phyloP scores from a whole-genome alignment of 2,329 filamentous ascomycete genomes.

The Chaetomium sp. region DNA sequence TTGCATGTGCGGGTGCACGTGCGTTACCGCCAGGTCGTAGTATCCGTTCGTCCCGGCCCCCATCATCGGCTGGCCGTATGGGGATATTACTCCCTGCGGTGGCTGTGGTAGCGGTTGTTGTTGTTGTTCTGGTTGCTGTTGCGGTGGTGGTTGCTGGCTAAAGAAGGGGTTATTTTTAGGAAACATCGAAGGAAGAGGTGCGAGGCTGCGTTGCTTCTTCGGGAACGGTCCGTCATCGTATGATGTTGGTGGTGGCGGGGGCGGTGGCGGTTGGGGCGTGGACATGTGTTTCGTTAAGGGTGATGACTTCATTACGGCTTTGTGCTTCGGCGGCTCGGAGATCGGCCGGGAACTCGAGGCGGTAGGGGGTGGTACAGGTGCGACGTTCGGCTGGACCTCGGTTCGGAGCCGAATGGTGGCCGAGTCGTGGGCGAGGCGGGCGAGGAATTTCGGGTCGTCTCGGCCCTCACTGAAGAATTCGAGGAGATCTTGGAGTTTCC shows the following conservation, averaged over 20 bases:
- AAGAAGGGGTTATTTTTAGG: slow-evolving; percentile 24
- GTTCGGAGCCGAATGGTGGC: slow-evolving; percentile 39
- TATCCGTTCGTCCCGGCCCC: slow-evolving; percentile 21
- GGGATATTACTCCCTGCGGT: slow-evolving; percentile 15
- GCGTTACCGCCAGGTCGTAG: slow-evolving; percentile 26
- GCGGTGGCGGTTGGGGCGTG: slow-evolving; percentile 21
- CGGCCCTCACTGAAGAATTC: slow-evolving; percentile 64
- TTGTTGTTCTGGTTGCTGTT: slow-evolving; percentile 12
- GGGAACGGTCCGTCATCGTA: slow-evolving; percentile 22
- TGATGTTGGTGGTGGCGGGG: slow-evolving; percentile 12
- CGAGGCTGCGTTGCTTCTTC: slow-evolving; percentile 31
- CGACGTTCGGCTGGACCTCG: slow-evolving; percentile 24
- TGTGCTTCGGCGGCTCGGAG: slow-evolving; percentile 32
- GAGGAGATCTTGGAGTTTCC: slow-evolving; percentile 64
- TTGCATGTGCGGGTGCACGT: slow-evolving; percentile 31
- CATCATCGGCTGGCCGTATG: slow-evolving; percentile 26
- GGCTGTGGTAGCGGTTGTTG: slow-evolving; percentile 2
- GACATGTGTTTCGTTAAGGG: slow-evolving; percentile 31
- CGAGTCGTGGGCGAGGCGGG: slow-evolving; percentile 60
- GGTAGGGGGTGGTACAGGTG: slow-evolving; percentile 12
- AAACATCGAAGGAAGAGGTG: slow-evolving; percentile 11
- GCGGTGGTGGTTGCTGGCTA: slow-evolving; percentile 12
- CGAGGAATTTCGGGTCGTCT: slow-evolving; percentile 59
- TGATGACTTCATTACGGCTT: slow-evolving; percentile 17
- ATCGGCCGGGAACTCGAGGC: slow-evolving; percentile 23